phyloP scores from a whole-genome alignment of 176 grass and related monocot genomes.

The Canna indica region DNA sequence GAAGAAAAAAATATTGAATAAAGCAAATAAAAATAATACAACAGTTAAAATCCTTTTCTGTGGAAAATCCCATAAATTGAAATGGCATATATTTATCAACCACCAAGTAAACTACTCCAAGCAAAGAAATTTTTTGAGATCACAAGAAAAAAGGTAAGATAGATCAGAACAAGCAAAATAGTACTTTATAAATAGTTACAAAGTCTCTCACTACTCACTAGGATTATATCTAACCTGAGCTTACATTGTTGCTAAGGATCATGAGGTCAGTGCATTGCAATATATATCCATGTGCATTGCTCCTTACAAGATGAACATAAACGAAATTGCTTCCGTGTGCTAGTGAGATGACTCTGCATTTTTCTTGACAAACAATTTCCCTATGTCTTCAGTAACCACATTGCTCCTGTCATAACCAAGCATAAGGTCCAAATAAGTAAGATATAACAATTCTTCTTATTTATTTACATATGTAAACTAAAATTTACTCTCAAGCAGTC shows the following conservation, averaged over 20 bases:
- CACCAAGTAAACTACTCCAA: too few species aligned
- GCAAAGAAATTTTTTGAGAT: too few species aligned
- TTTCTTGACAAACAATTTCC: constrained; percentile 68
- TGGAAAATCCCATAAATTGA: too few species aligned
- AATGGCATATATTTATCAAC: too few species aligned
- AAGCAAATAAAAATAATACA: too few species aligned
- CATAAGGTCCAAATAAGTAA: background rate
- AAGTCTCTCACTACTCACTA: too few species aligned
- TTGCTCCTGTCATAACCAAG: constrained; percentile 65
- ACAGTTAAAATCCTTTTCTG: too few species aligned
- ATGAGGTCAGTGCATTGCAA: background rate
- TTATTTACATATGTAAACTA: background rate
- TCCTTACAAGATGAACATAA: background rate
- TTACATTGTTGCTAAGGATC: background rate
- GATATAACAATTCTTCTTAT: background rate
- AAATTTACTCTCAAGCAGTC: background rate
- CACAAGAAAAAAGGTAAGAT: too few species aligned
- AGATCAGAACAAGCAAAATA: too few species aligned
- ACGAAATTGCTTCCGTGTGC: background rate
- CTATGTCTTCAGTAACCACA: constrained; percentile 91
- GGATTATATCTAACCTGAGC: too few species aligned
- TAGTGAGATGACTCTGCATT: constrained; percentile 30
- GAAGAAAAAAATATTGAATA: too few species aligned
- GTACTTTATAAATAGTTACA: too few species aligned
- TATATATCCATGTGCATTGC: background rate